Percentiles rank a stretch among this genome's conserved stretches.
Conservation (phyloP, 2,329 filamentous ascomycete species). For the Leptographium galeiforme region DNA sequence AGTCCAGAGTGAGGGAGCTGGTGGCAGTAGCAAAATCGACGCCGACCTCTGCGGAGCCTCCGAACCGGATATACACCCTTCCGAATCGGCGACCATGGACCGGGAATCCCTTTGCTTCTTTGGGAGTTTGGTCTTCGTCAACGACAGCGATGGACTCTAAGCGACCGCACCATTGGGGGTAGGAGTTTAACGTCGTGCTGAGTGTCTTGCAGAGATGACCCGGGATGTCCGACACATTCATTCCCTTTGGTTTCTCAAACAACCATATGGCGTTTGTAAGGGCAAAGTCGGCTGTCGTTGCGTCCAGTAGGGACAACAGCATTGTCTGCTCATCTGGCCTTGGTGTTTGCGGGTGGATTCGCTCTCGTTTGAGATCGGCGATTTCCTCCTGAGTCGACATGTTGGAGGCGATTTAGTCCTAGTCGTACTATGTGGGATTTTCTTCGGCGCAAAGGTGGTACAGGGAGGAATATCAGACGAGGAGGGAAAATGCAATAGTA, state of each 20-base stretch:
- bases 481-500: too few species aligned
- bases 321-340: slow-evolving; percentile 1
- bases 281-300: slow-evolving; percentile 2
- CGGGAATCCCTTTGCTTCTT: slow-evolving; percentile 1
- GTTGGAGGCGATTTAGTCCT: background rate
- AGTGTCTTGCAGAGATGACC: background rate
- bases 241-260: background rate
- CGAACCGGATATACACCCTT: background rate
- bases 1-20: background rate
- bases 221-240: background rate
- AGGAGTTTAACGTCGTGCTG: background rate
- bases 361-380: background rate
- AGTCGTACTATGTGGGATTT: too few species aligned
- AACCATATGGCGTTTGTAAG: slow-evolving; percentile 1
- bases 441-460: too few species aligned
- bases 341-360: slow-evolving; percentile 1
- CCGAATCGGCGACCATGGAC: slow-evolving; percentile 1
- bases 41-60: slow-evolving; percentile 1
- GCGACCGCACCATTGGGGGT: slow-evolving; percentile 2
- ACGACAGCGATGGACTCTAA: background rate
- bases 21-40: slow-evolving; percentile 1
- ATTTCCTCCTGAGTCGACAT: background rate
- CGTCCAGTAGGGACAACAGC: slow-evolving; percentile 1
- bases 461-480: too few species aligned
- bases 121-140: background rate